Base-by-base conservation (phyloP, 305 asterid species). In the Fraxinus baroniana region DNA sequence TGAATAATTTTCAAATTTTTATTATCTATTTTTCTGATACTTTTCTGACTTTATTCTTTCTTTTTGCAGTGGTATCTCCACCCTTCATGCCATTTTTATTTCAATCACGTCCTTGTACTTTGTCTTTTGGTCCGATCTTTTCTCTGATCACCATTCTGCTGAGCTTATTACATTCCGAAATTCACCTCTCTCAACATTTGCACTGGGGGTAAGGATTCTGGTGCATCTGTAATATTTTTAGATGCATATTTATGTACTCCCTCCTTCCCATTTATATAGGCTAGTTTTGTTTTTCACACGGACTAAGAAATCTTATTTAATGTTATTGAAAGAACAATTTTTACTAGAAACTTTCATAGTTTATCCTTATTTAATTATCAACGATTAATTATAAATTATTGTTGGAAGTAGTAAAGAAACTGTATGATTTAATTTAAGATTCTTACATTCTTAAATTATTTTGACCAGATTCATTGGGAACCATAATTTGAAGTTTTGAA, bases 11-110 rank as follows among this genome's bases (percentile, higher is more conserved):
- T 72, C 76, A 68, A 60, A 13, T 77, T 79, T 62, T 44, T 77
- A 83, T 39, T 68, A 5, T 68, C 35, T 35, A 74, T 39, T 64
- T 70, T 79, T 72, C 28, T 81, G 77, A 52, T 46, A 33, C 26
- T 75, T 52, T 52, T 74, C 84, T 85, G 83, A 89, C 79, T 15
- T 46, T 82, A 37, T 79, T 76, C 64, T 4, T 74, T 20, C 49
- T 89, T 82, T 62, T 37, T 88, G 97, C 98, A 96, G 99, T 36
- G 94, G 94, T 82, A 81, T 93, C 79, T 95, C 99, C 86, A 95
- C 99, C 49, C 87, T 93, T 66, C 99, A 95, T 88, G 99, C 99
- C 74, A 86, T 95, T 85, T 94, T 92, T 81, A 93, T 95, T 84
- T 86, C 98, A 68, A 74, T 79, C 49, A 86, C 90, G 87, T 91